phyloP scores from a whole-genome alignment of 805 yeast species.

The Hanseniaspora nectarophila region DNA sequence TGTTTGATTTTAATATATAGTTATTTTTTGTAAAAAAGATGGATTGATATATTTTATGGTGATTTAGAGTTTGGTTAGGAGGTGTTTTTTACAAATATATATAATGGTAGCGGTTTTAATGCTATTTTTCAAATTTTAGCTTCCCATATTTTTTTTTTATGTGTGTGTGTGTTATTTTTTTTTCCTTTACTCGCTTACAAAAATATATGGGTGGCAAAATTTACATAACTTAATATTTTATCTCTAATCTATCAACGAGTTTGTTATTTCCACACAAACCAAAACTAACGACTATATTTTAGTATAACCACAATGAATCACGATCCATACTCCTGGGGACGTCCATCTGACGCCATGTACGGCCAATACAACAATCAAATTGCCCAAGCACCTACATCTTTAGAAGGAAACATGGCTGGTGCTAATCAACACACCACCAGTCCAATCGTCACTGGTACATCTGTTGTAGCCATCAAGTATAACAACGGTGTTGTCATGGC shows the following conservation, averaged over 20 bases:
- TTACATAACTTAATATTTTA: not conserved
- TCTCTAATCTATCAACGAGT: too few relatives aligned
- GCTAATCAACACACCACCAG: conserved; percentile 83
- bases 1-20: not conserved
- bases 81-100: too few relatives aligned
- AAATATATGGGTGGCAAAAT: conserved; percentile 8
- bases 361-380: conserved; percentile 69
- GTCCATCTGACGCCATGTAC: conserved; percentile 72
- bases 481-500: conserved; percentile 85
- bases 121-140: too few relatives aligned
- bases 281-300: not conserved
- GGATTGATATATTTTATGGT: too few relatives aligned
- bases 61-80: too few relatives aligned
- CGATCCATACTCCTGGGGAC: conserved; percentile 92
- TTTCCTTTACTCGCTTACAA: not conserved
- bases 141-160: too few relatives aligned
- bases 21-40: not conserved
- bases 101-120: not conserved
- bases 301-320: conserved; percentile 55
- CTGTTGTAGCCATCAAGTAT: conserved; percentile 84
- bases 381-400: conserved; percentile 34
- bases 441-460: conserved; percentile 93
- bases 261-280: not conserved
- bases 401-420: conserved; percentile 34
- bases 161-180: not conserved